These are phyloP conservation scores for Cantharellus cinnabarinus DNA, from an alignment of 768 basidiomycete species.

Conservation along the genomic window DNA sequence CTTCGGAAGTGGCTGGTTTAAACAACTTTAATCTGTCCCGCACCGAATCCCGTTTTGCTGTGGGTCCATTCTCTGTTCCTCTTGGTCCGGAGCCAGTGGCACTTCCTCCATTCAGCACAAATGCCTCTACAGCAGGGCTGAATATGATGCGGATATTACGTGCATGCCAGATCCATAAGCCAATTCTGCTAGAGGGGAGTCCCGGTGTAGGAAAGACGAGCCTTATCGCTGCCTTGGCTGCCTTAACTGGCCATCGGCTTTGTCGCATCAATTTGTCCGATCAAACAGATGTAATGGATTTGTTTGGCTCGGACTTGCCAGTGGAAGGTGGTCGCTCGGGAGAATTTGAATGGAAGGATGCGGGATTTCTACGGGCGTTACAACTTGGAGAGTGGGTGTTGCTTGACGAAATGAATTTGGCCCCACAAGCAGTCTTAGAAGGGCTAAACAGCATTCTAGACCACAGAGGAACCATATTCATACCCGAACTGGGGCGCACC, in stretches of 20 bases:
- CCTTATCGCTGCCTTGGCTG: slow-evolving; percentile 70
- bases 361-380: slow-evolving; percentile 81
- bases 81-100: slow-evolving; percentile 29
- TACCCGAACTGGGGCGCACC: slow-evolving; percentile 81
- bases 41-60: slow-evolving; percentile 19
- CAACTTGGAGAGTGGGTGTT: slow-evolving; percentile 97
- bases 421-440: slow-evolving; percentile 89
- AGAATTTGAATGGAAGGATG: slow-evolving; percentile 94
- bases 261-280: slow-evolving; percentile 95
- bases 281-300: slow-evolving; percentile 88
- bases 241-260: slow-evolving; percentile 52
- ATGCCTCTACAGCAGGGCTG: slow-evolving; percentile 70
- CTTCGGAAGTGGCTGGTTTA: background rate
- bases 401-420: slow-evolving; percentile 97
- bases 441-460: slow-evolving; percentile 92
- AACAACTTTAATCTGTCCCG: background rate
- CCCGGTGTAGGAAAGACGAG: slow-evolving; percentile 98
- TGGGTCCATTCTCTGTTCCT: slow-evolving; percentile 57
- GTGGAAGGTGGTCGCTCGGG: slow-evolving; percentile 79
- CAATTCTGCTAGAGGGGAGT: slow-evolving; percentile 89
- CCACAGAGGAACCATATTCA: slow-evolving; percentile 84
- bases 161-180: slow-evolving; percentile 76
- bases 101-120: slow-evolving; percentile 44
- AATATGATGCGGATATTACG: slow-evolving; percentile 79
- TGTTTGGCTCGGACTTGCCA: slow-evolving; percentile 92